These are phyloP conservation scores for Aspergillus ostianus DNA, from an alignment of 495 filamentous ascomycete species.

Conservation along the genomic window DNA sequence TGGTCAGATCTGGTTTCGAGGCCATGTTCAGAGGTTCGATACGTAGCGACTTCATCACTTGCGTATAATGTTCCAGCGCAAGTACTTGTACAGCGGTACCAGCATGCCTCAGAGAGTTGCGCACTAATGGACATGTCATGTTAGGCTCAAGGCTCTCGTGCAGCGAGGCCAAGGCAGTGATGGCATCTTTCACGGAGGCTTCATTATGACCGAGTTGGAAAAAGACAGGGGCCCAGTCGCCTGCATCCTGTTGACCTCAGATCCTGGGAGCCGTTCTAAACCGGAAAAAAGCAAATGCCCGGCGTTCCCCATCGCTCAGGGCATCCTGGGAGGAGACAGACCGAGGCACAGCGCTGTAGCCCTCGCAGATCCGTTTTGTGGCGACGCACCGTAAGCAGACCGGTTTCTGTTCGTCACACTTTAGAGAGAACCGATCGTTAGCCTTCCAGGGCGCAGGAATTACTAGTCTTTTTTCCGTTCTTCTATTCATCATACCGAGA, in stretches of 20 bases:
- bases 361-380: neutral
- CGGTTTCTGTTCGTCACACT: neutral
- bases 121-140: neutral
- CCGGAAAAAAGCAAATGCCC: neutral
- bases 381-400: neutral
- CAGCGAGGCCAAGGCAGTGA: conserved; percentile 16
- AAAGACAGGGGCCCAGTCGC: neutral
- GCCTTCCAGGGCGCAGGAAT: neutral
- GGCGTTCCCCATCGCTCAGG: neutral
- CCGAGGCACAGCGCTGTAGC: neutral
- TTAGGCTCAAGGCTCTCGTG: conserved; percentile 12
- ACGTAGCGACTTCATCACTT: neutral
- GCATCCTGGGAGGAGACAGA: neutral
- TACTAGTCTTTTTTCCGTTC: no score
- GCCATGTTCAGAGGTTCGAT: neutral
- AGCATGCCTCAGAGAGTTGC: neutral
- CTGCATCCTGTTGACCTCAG: neutral
- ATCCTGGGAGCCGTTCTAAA: neutral
- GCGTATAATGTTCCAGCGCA: neutral
- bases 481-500: neutral
- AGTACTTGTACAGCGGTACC: neutral
- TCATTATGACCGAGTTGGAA: neutral
- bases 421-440: neutral
- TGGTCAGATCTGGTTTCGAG: neutral
- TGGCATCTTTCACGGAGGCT: conserved; percentile 4